These are phyloP conservation scores for Tuber melanosporum DNA, from an alignment of 495 filamentous ascomycete species.

Conservation along the genomic window DNA sequence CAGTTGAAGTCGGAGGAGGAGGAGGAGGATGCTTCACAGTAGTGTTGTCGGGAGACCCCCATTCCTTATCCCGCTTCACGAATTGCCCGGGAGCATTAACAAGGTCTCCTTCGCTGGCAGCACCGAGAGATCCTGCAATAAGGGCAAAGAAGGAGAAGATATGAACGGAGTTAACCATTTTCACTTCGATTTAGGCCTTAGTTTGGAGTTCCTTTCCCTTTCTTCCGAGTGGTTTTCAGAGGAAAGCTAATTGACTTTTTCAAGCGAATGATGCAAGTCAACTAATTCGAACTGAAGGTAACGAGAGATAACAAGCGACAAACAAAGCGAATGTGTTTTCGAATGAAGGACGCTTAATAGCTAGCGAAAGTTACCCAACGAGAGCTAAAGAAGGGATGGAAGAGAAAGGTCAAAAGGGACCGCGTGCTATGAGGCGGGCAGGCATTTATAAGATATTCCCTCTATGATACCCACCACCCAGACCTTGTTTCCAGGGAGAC, in stretches of 20 bases:
- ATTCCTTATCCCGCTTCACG: conserved; percentile 5
- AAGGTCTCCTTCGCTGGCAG: conserved; percentile 1
- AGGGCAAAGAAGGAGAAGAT: conserved; percentile 24
- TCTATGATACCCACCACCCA: not conserved
- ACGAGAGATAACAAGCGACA: conserved; percentile 28
- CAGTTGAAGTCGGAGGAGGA: conserved; percentile 9
- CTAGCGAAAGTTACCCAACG: conserved; percentile 19
- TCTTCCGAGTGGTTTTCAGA: conserved; percentile 8
- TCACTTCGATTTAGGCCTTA: conserved; percentile 7
- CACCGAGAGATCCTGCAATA: conserved; percentile 20
- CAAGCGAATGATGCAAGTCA: conserved; percentile 32
- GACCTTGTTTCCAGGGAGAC: conserved; percentile 11
- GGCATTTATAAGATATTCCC: not conserved
- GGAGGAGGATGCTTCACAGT: not conserved
- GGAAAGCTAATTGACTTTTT: conserved; percentile 12
- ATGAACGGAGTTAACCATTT: conserved; percentile 36
- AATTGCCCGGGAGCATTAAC: not conserved
- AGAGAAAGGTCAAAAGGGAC: conserved; percentile 11
- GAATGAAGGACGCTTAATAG: conserved; percentile 19
- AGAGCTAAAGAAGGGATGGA: conserved; percentile 22
- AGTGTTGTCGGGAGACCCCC: conserved; percentile 2
- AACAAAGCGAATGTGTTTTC: conserved; percentile 36
- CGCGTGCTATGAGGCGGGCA: not conserved
- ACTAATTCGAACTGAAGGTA: conserved; percentile 12
- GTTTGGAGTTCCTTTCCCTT: conserved; percentile 8